Evolutionary conservation across 805 yeast species (phyloP), one percentile per base, ranked within the genome.

Genomic region (Barnettozyma californica): DNA sequence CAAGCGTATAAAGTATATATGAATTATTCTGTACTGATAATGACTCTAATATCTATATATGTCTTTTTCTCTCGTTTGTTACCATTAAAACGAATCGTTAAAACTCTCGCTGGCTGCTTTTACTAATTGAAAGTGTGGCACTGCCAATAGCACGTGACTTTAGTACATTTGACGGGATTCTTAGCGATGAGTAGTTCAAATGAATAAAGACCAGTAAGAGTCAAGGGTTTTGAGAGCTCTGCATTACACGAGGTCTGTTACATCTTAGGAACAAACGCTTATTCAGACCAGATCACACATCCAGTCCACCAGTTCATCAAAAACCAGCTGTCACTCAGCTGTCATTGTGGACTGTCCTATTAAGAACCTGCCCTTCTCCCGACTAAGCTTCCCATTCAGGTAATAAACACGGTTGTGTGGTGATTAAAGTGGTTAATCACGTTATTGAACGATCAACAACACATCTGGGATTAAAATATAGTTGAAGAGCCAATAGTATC

Each of bases 381-480:
- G 38, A 35, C 21, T 9, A 16, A 16, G 38, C 38, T 37, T 37
- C 41, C 41, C 9, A 6, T 20, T 20, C 26, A 37, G 41, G 41
- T 7, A 37, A 37, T 21, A 20, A 10, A 18, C 25, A 20, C 41
- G 41, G 41, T 20, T 19, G 41, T 14, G 26, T 37, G 14, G 41
- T 37, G 27, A 37, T 37, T 37, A 16, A 19, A 20, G 26, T 37
- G 41, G 16, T 21, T 27, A 21, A 37, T 37, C 41, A 37, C 41
- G 41, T 37, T 37, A 37, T 37, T 21, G 26, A 21, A 19, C 10
- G 16, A 37, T 37, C 41, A 37, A 37, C 26, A 37, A 18, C 27
- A n/a, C 41, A 37, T 37, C 41, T 37, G 41, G 25, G 18, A 37
- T 37, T 37, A 37, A 37, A 37, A 35, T 11, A 37, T 11, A 37